Percentiles rank a stretch among this genome's conserved stretches.
Conservation (phyloP, 2,329 filamentous ascomycete genomes). For the Colletotrichum euphorbiae region DNA sequence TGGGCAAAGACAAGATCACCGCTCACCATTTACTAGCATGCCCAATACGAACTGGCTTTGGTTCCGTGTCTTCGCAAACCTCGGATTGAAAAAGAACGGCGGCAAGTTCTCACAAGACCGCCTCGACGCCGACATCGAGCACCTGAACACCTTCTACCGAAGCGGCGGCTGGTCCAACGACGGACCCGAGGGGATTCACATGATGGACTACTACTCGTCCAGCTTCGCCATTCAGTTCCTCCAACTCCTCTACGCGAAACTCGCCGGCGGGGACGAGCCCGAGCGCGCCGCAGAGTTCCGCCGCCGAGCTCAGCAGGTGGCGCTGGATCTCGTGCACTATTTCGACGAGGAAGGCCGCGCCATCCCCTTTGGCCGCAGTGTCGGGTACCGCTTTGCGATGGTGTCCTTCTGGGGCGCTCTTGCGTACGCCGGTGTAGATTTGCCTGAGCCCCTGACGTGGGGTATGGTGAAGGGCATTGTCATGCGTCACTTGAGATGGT, state of each 20-base stretch:
- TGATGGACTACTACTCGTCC: constrained; percentile 89
- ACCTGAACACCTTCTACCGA: constrained; percentile 84
- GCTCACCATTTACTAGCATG: constrained; percentile 66
- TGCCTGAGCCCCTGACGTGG: constrained; percentile 79
- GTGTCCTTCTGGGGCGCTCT: constrained; percentile 85
- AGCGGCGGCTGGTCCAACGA: constrained; percentile 87
- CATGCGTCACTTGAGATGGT: constrained; percentile 81
- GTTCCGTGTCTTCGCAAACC: constrained; percentile 87
- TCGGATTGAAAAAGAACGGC: constrained; percentile 80
- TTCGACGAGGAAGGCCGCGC: constrained; percentile 78
- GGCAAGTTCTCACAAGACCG: constrained; percentile 76
- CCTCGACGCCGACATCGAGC: constrained; percentile 80
- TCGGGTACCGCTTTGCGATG: constrained; percentile 88
- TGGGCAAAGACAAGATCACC: background rate
- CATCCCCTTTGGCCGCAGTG: constrained; percentile 81
- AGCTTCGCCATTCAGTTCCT: constrained; percentile 86
- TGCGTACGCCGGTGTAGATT: constrained; percentile 79
- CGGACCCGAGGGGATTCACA: constrained; percentile 80
- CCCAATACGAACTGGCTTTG: constrained; percentile 77
- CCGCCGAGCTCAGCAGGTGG: constrained; percentile 73
- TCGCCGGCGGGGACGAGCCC: constrained; percentile 75
- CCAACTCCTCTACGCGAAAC: constrained; percentile 80
- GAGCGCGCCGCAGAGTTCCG: constrained; percentile 76
- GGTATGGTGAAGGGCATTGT: constrained; percentile 83
- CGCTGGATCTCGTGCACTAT: constrained; percentile 80